Percentiles rank a stretch among this genome's conserved stretches.
These are phyloP conservation scores for Candida koratica DNA, from an alignment of 805 yeast genomes.

Conservation along the genomic window DNA sequence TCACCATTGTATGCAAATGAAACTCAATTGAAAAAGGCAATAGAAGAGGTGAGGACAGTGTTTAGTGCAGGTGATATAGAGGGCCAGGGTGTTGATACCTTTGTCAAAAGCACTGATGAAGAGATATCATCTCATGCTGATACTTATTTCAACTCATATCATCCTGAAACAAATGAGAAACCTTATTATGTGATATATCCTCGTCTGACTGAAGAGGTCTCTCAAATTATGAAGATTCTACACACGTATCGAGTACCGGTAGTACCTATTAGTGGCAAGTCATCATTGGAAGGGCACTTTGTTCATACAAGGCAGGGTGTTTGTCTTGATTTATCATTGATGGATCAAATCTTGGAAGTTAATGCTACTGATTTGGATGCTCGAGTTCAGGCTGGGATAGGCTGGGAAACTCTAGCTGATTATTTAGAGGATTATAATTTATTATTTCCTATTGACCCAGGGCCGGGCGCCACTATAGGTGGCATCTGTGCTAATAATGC, in stretches of 20 bases:
- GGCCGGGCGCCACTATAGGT: constrained; percentile 77
- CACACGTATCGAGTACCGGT: constrained; percentile 62
- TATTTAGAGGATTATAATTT: constrained; percentile 38
- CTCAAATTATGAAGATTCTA: constrained; percentile 57
- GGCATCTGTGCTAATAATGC: constrained; percentile 78
- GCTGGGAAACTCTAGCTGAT: constrained; percentile 63
- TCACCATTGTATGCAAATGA: constrained; percentile 24
- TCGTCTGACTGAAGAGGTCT: constrained; percentile 60
- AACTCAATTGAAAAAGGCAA: constrained; percentile 20
- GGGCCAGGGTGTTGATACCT: constrained; percentile 13
- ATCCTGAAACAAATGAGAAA: constrained; percentile 25
- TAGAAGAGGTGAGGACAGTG: constrained; percentile 19
- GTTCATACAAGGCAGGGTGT: constrained; percentile 65
- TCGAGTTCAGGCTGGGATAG: constrained; percentile 73
- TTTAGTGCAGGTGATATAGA: constrained; percentile 8
- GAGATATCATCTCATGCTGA: constrained; percentile 27
- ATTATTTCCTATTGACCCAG: constrained; percentile 72
- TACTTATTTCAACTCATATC: constrained; percentile 33
- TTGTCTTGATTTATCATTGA: constrained; percentile 53
- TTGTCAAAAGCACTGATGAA: constrained; percentile 22
- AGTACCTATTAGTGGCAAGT: constrained; percentile 76
- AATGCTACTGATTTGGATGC: constrained; percentile 67
- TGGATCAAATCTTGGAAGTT: constrained; percentile 55
- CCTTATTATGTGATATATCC: constrained; percentile 55
- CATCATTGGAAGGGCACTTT: constrained; percentile 80